Evolutionary conservation across 371 early-diverging fungal genomes (phyloP).

Genomic region (Mortierella sp.): DNA sequence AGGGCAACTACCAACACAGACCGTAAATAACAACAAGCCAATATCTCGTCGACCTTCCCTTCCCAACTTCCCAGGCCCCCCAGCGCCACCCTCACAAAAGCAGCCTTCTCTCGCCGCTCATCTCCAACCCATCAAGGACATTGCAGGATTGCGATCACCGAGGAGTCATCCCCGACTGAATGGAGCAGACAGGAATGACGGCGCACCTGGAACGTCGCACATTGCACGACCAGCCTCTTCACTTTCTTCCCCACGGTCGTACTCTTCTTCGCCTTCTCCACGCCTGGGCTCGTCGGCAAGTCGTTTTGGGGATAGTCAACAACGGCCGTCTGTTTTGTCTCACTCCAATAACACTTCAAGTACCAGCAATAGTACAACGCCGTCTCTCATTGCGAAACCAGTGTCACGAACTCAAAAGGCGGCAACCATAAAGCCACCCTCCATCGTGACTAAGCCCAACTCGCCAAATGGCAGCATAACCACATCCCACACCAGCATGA

Average conservation of each 20-base stretch:
- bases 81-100: not conserved
- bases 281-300: slow-evolving; percentile 15
- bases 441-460: slow-evolving; percentile 46
- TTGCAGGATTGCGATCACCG: slow-evolving; percentile 9
- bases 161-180: slow-evolving; percentile 20
- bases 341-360: not conserved
- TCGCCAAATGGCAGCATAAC: not conserved
- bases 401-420: slow-evolving; percentile 24
- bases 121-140: slow-evolving; percentile 18
- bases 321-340: not conserved
- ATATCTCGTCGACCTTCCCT: slow-evolving; percentile 48
- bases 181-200: slow-evolving; percentile 25
- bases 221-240: slow-evolving; percentile 34
- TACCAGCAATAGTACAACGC: slow-evolving; percentile 3
- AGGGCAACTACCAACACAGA: not conserved
- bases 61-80: slow-evolving; percentile 22
- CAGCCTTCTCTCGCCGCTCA: not conserved
- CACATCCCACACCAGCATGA: not conserved
- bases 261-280: slow-evolving; percentile 15
- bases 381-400: slow-evolving; percentile 41
- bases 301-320: slow-evolving; percentile 13
- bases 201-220: slow-evolving; percentile 9
- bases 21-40: slow-evolving; percentile 2
- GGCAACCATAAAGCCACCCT: slow-evolving; percentile 43
- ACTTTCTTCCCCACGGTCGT: slow-evolving; percentile 6